Evolutionary conservation across 495 filamentous ascomycete genomes (phyloP).

Genomic region (Apiosordaria backusii): DNA sequence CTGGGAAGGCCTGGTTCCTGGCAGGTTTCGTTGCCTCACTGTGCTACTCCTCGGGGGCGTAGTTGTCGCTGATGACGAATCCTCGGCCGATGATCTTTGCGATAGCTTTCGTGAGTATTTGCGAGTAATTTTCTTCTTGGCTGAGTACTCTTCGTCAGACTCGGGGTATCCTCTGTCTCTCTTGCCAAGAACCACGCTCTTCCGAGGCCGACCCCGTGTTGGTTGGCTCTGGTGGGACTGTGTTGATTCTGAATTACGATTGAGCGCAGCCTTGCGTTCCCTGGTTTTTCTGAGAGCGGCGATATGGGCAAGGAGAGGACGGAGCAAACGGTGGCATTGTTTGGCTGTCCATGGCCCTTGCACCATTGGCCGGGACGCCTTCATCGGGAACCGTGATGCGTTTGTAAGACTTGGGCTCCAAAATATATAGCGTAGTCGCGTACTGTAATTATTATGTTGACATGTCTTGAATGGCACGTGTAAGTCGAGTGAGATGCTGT

Average conservation of each 20-base stretch:
- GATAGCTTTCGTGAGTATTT: slow-evolving; percentile 28
- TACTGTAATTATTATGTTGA: neutral
- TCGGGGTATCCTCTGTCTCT: slow-evolving; percentile 10
- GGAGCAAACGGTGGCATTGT: slow-evolving; percentile 53
- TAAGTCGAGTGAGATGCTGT: slow-evolving; percentile 4
- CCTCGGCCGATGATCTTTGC: slow-evolving; percentile 7
- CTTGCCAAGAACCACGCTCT: slow-evolving; percentile 19
- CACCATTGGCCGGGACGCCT: neutral
- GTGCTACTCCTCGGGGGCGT: slow-evolving; percentile 18
- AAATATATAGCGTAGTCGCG: neutral
- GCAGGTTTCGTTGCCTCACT: slow-evolving; percentile 14
- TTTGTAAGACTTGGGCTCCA: neutral
- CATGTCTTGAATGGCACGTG: neutral
- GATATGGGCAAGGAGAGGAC: slow-evolving; percentile 52
- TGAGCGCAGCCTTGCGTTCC: slow-evolving; percentile 4
- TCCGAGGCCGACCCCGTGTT: slow-evolving; percentile 4
- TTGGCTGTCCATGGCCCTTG: slow-evolving; percentile 51
- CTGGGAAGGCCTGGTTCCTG: slow-evolving; percentile 15
- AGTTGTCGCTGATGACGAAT: slow-evolving; percentile 1
- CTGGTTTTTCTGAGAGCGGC: slow-evolving; percentile 47
- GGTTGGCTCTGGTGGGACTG: neutral
- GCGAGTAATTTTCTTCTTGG: slow-evolving; percentile 16
- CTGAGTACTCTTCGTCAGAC: slow-evolving; percentile 16
- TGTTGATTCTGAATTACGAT: neutral
- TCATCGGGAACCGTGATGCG: neutral